A percentile compares a stretch with the other conserved stretches of the same genome.
phyloP scores from a whole-genome alignment of 2,329 filamentous ascomycete genomes.

The Rhynchosporium agropyri region DNA sequence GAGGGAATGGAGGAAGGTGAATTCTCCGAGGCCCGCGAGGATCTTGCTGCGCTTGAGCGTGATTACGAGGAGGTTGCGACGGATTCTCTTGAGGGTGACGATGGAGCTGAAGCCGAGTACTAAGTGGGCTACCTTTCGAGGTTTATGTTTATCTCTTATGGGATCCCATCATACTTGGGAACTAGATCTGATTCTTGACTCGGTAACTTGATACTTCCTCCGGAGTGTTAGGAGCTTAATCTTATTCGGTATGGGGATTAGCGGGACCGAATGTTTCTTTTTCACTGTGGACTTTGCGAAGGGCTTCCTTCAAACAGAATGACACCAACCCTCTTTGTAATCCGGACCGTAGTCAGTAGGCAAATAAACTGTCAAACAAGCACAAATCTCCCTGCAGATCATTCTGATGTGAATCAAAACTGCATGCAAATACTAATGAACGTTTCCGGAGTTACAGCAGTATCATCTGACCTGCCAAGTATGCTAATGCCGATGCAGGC shows the following conservation, averaged over 20 bases:
- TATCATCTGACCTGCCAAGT: constrained; percentile 30
- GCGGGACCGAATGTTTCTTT: constrained; percentile 31
- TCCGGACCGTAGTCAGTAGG: constrained; percentile 29
- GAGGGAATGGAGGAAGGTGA: constrained; percentile 99
- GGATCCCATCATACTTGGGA: constrained; percentile 41
- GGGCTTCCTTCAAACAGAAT: constrained; percentile 39
- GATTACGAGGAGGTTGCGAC: constrained; percentile 99
- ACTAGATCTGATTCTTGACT: constrained; percentile 39
- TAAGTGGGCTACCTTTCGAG: constrained; percentile 26
- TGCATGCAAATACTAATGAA: constrained; percentile 24
- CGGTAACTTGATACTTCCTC: constrained; percentile 36
- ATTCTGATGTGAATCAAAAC: constrained; percentile 4
- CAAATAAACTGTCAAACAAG: constrained; percentile 28
- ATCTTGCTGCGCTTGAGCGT: constrained; percentile 94
- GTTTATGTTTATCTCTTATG: constrained; percentile 37
- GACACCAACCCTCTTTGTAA: constrained; percentile 41
- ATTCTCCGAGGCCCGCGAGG: constrained; percentile 98
- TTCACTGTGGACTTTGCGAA: constrained; percentile 34
- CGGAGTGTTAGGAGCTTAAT: constrained; percentile 38
- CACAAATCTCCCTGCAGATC: constrained; percentile 14
- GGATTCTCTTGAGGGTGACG: constrained; percentile 87
- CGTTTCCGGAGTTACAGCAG: constrained; percentile 7
- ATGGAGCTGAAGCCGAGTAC: constrained; percentile 65
- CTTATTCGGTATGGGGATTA: constrained; percentile 34
- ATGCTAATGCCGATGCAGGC: constrained; percentile 23